These are phyloP conservation scores for Bidens hawaiensis DNA, from an alignment of 140 eudicot genomes.

Conservation along the genomic window DNA sequence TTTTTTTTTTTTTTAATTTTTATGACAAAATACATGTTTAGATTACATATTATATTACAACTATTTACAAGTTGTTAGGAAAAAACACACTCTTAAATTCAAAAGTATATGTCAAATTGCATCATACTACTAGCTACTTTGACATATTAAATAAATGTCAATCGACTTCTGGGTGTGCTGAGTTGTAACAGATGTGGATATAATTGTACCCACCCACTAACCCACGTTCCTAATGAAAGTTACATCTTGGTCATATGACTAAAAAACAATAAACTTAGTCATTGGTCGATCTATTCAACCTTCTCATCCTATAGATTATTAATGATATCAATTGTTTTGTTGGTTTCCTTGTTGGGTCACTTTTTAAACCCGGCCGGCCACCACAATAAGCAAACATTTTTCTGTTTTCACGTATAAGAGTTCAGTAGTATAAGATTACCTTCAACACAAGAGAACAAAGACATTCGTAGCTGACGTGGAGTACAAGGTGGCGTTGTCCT, in stretches of 20 bases:
- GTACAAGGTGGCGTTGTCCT: too few species aligned
- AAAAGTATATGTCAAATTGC: background rate
- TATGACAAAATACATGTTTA: background rate
- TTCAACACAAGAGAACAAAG: too few species aligned
- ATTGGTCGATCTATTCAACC: slow-evolving; percentile 15
- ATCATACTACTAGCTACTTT: background rate
- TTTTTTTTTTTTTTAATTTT: too few species aligned
- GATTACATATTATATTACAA: background rate
- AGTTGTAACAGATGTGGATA: slow-evolving; percentile 1
- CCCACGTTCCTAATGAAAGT: slow-evolving; percentile 9
- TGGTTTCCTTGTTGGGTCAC: too few species aligned
- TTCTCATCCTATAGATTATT: background rate
- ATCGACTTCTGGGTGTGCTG: slow-evolving; percentile 1
- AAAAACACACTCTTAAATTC: background rate
- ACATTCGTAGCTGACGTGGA: too few species aligned
- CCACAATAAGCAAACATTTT: too few species aligned
- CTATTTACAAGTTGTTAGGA: background rate
- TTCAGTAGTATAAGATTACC: too few species aligned
- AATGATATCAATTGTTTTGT: background rate
- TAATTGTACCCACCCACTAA: slow-evolving; percentile 3
- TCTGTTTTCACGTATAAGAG: too few species aligned
- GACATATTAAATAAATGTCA: background rate
- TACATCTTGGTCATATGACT: slow-evolving; percentile 20
- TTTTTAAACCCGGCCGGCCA: too few species aligned
- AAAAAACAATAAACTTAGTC: slow-evolving; percentile 2